Percentiles rank a stretch among this genome's conserved stretches.
These are phyloP conservation scores for Cryptosporidium sp. DNA, from an alignment of 169 alveolate genomes.

Conservation along the genomic window DNA sequence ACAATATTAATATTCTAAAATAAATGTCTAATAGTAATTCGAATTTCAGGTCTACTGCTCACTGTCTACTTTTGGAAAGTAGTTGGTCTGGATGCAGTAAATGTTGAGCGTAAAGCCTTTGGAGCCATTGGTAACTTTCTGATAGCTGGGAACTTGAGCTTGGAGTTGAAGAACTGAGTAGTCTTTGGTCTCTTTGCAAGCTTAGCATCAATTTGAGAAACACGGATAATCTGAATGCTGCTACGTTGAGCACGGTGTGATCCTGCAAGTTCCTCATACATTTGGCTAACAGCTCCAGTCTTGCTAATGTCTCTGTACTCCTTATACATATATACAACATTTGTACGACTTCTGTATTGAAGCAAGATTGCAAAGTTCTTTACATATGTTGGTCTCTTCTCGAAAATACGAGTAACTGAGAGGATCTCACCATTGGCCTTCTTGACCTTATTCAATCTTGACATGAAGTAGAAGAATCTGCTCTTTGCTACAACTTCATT, in stretches of 20 bases:
- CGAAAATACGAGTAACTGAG: slow-evolving; percentile 90
- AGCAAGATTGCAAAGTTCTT: slow-evolving; percentile 98
- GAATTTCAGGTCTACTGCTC: slow-evolving; percentile 3
- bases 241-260: slow-evolving; percentile 97
- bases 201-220: slow-evolving; percentile 84
- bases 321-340: slow-evolving; percentile 99
- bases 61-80: slow-evolving; percentile 79
- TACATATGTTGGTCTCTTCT: slow-evolving; percentile 90
- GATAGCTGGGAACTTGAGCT: slow-evolving; percentile 92
- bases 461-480: slow-evolving; percentile 97
- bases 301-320: slow-evolving; percentile 97
- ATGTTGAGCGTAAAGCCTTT: slow-evolving; percentile 85
- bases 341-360: slow-evolving; percentile 98
- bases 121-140: slow-evolving; percentile 87
- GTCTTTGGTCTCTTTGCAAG: slow-evolving; percentile 90
- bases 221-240: slow-evolving; percentile 93
- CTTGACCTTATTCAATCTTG: slow-evolving; percentile 95
- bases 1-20: slow-evolving; percentile 36
- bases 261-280: slow-evolving; percentile 98
- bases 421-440: slow-evolving; percentile 96
- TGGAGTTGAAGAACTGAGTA: slow-evolving; percentile 86
- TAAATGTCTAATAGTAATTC: neutral
- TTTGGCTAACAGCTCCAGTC: slow-evolving; percentile 97
- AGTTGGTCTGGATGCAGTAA: slow-evolving; percentile 89
- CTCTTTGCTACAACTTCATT: slow-evolving; percentile 96